Conservation (phyloP, 106 monocot species). For the Allium fistulosum region DNA sequence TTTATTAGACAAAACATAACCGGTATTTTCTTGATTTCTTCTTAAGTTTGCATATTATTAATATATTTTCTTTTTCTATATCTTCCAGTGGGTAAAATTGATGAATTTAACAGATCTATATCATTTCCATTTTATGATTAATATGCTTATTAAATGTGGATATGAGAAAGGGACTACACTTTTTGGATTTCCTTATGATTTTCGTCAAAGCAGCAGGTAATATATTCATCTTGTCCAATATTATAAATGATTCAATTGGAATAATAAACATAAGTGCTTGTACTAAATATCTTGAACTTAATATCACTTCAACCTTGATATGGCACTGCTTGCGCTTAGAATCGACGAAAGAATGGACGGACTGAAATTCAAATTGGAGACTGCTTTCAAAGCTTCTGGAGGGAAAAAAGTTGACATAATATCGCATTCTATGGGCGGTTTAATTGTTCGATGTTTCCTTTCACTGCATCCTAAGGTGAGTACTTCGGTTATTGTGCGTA, state of each 20-base stretch:
- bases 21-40: too few species aligned
- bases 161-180: conserved; percentile 87
- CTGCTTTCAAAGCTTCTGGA: conserved; percentile 72
- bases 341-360: conserved; percentile 55
- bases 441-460: conserved; percentile 78
- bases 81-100: conserved; percentile 44
- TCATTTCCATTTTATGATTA: conserved; percentile 92
- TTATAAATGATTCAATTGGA: background rate
- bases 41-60: too few species aligned
- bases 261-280: background rate
- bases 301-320: background rate
- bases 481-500: background rate
- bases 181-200: conserved; percentile 95
- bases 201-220: conserved; percentile 90
- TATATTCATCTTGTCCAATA: background rate
- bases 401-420: conserved; percentile 84
- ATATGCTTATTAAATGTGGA: conserved; percentile 77
- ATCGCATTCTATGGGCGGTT: conserved; percentile 96
- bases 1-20: too few species aligned
- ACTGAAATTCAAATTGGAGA: conserved; percentile 51
- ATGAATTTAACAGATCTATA: conserved; percentile 58
- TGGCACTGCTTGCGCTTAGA: conserved; percentile 32
- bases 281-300: too few species aligned
- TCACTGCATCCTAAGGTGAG: conserved; percentile 63
- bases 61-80: background rate